Evolutionary conservation across 2,329 filamentous ascomycete genomes (phyloP).

Genomic region (Colletotrichum sp.): DNA sequence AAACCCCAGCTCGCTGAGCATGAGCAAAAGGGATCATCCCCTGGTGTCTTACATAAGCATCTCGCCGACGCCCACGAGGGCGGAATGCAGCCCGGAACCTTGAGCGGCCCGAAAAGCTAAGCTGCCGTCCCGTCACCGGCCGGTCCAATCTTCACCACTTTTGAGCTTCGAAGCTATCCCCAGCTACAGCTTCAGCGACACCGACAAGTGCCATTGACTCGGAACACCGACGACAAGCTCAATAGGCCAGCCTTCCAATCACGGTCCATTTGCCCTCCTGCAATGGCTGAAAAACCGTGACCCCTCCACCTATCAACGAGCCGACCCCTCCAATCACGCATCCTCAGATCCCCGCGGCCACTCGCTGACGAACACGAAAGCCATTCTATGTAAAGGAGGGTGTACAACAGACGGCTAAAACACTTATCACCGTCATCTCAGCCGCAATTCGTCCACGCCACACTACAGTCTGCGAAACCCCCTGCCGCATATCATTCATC

Average conservation of each 20-base stretch:
- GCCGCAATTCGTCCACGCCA: neutral
- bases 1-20: neutral
- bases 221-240: neutral
- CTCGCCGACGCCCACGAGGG: neutral
- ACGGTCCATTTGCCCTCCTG: neutral
- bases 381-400: neutral
- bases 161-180: conserved; percentile 9
- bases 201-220: neutral
- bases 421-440: accelerated
- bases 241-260: neutral
- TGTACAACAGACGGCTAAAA: neutral
- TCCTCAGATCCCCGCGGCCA: neutral
- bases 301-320: neutral
- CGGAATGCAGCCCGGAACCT: neutral
- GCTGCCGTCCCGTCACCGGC: neutral
- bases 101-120: neutral
- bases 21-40: neutral
- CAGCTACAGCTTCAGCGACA: neutral
- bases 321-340: conserved; percentile 3
- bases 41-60: neutral
- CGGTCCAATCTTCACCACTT: neutral
- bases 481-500: accelerated
- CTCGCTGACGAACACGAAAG: conserved; percentile 1
- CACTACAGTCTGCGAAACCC: neutral
- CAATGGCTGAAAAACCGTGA: neutral